phyloP scores from a whole-genome alignment of 257 asterid genomes.

The Solanum habrochaites region DNA sequence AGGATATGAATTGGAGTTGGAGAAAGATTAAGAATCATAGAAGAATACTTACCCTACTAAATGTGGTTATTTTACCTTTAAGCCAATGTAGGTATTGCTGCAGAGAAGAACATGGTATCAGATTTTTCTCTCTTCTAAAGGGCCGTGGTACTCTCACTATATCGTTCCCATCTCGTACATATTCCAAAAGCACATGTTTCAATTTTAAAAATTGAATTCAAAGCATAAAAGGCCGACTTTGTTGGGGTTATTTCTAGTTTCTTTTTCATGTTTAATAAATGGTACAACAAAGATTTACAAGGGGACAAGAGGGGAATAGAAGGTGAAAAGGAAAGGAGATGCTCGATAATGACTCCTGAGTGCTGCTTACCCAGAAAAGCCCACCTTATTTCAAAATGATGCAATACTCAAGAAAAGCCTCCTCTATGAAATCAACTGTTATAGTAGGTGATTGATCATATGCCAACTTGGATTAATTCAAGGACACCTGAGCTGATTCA shows the following conservation, averaged over 20 bases:
- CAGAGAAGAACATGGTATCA: background rate
- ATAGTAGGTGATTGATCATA: background rate
- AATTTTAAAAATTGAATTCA: too few species aligned
- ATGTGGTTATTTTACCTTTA: background rate
- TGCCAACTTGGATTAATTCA: background rate
- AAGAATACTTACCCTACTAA: background rate
- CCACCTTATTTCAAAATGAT: background rate
- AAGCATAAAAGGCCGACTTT: too few species aligned
- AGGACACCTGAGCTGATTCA: background rate
- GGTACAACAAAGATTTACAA: too few species aligned
- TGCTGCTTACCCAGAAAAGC: too few species aligned
- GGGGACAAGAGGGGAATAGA: too few species aligned
- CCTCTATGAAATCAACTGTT: background rate
- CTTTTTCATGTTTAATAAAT: too few species aligned
- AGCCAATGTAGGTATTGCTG: background rate
- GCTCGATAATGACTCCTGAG: too few species aligned
- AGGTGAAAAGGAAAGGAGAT: too few species aligned
- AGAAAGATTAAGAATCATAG: background rate
- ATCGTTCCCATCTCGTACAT: background rate
- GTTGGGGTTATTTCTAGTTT: too few species aligned
- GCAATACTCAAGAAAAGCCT: background rate
- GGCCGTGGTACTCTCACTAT: background rate
- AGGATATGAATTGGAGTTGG: background rate
- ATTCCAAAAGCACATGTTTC: background rate
- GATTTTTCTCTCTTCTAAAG: background rate